Evolutionary conservation across 2,329 filamentous ascomycete species (phyloP), one percentile per base, ranked within the genome.

Genomic region (Colletotrichum tanaceti): DNA sequence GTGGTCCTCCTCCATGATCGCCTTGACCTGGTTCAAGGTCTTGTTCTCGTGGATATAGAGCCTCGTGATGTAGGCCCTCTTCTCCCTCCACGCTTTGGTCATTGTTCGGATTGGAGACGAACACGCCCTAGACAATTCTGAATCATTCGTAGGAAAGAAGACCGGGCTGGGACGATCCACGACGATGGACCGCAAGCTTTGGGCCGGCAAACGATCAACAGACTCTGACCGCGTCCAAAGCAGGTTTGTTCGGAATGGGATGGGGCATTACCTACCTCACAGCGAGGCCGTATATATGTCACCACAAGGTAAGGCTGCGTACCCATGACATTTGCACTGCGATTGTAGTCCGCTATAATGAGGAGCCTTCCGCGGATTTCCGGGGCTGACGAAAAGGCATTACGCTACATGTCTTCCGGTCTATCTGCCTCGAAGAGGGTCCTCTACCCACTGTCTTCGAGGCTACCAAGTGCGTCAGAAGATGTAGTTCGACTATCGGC

Each of bases 31-130:
- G 7, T 79, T 73, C 39, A 85, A 77, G 6, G 80, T 82, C 60
- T 72, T 75, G 43, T 77, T 77, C 20, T 81, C 75, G 4, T 75
- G 71, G 58, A 80, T 81, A 73, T 85, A 85, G 35, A 84, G 72
- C 28, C 70, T 71, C 44, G 77, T 74, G 66, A 85, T 84, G 35
- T 69, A 71, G 1, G 71, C 62, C 38, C 74, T 77, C 73, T 81
- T 72, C 22, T 77, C 74, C 7, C 77, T 74, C 83, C 83, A 85
- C 16, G 76, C 72, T 70, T 84, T 84, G 24, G 81, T 82, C 82
- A 85, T 84, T 58, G 70, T 79, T 70, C 49, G 68, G 68, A 49
- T 68, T 53, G 47, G 47, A 18, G 10, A 50, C 58, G 10, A 57
- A 58, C 46, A 24, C 49, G 41, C 20, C 16, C 18, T 24, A 16